A percentile compares a stretch with the other conserved stretches of the same genome.
Conservation (phyloP, 441 rosid species). For the Geranium incanum region DNA sequence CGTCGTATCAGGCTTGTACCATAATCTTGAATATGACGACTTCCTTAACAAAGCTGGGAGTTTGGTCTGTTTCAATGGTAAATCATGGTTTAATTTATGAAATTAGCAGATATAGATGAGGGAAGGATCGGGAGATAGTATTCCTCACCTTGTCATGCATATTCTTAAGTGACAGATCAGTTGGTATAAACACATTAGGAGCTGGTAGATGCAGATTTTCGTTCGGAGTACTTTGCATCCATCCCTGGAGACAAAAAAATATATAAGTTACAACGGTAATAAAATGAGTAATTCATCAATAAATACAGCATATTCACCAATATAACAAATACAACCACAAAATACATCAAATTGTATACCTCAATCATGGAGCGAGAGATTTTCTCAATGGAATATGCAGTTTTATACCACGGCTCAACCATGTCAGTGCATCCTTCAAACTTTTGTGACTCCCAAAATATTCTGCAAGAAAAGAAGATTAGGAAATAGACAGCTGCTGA, state of each 20-base stretch:
- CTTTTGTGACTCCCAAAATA: conserved; percentile 81
- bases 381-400: conserved; percentile 64
- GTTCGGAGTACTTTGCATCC: conserved; percentile 61
- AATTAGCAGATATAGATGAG: conserved; percentile 7
- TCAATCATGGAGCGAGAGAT: conserved; percentile 42
- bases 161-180: conserved; percentile 61
- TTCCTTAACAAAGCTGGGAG: conserved; percentile 61
- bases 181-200: conserved; percentile 65
- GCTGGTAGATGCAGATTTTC: conserved; percentile 59
- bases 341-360: conserved; percentile 37
- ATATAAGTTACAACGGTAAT: neutral
- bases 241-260: conserved; percentile 41
- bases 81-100: conserved; percentile 5
- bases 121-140: conserved; percentile 8
- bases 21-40: conserved; percentile 56
- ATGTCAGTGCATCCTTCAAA: conserved; percentile 68
- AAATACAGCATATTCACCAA: conserved; percentile 1
- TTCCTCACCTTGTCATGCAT: conserved; percentile 48
- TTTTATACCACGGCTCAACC: conserved; percentile 90
- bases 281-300: neutral
- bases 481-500: conserved; percentile 15
- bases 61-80: conserved; percentile 35
- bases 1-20: conserved; percentile 85
- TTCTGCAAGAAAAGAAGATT: conserved; percentile 37
- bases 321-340: conserved; percentile 12